Base-by-base conservation (phyloP, 2,329 filamentous ascomycete species). In the Cladophialophora yegresii region DNA sequence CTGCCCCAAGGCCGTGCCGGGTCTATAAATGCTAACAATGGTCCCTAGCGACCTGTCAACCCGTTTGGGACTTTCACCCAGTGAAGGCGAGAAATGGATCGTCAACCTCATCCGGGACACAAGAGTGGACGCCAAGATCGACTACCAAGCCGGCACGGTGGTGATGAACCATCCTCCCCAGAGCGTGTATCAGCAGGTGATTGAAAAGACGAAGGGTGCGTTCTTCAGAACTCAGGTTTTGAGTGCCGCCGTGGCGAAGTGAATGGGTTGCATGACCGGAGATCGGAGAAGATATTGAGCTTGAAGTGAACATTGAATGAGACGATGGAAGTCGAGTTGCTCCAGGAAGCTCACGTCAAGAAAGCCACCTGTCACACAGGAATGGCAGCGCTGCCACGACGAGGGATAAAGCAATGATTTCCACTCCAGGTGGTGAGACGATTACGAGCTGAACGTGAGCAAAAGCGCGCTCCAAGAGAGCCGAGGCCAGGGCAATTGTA, bases 61-160 rank as follows among this genome's bases (percentile, higher is more conserved):
- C 69, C 91, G 95, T 77, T 87, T 99, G 66, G 95, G 93, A 70
- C 85, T 99, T 70, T 92, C 90, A 76, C 89, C 93, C 73, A 92
- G 96, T 75, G 95, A 98, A 75, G 95, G 95, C 74, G 95, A 99
- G 87, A 99, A 99, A 84, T 99, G 95, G 95, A 99, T 99, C 75
- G 95, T 99, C 73, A 99, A 99, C 83, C 85, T 99, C 70, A 99
- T 99, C 80, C 89, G 95, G 69, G 95, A 99, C 81, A 99, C 95
- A 26, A 87, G 93, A 68, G 90, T 99, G 69, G 95, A 99, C 76
- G 95, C 95, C 74, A 99, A 99, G 87, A 98, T 98, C 77, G 95
- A 99, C 82, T 97, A 96, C 83, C 92, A 98, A 83, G 91, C 96
- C 81, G 95, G 95, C 75, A 98, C 95, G 61, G 95, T 99, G 59